Conservation (phyloP, 2,329 filamentous ascomycete species). For the Fusarium phyllophilum region DNA sequence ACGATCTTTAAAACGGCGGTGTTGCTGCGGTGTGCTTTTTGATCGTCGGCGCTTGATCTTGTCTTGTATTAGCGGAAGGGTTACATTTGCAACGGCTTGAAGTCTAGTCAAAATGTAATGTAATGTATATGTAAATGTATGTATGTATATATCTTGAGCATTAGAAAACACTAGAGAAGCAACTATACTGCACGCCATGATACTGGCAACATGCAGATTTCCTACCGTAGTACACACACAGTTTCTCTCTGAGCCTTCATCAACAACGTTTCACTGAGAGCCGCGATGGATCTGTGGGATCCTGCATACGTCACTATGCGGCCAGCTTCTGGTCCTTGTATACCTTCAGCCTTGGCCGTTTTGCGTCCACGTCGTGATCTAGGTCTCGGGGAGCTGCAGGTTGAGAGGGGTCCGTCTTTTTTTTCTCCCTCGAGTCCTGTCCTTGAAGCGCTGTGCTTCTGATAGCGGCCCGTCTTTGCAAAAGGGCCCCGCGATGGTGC, state of each 20-base stretch:
- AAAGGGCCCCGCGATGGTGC: conserved; percentile 33
- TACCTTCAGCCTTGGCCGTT: conserved; percentile 32
- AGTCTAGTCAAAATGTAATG: conserved; percentile 1
- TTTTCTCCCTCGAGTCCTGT: neutral
- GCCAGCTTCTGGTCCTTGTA: conserved; percentile 28
- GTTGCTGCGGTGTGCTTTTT: conserved; percentile 28
- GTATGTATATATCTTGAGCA: conserved; percentile 33
- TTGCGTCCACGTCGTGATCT: conserved; percentile 39
- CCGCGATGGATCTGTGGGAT: conserved; percentile 25
- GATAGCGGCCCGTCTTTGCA: conserved; percentile 29
- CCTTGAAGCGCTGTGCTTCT: conserved; percentile 18
- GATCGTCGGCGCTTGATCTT: conserved; percentile 34
- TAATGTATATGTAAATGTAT: conserved; percentile 34
- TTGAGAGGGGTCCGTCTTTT: conserved; percentile 7
- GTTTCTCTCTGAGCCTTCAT: neutral
- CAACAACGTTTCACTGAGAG: conserved; percentile 8
- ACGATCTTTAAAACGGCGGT: conserved; percentile 30
- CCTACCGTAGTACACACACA: neutral
- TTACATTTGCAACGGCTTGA: conserved; percentile 28
- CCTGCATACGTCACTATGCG: conserved; percentile 42
- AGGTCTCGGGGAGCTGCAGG: conserved; percentile 26
- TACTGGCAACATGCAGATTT: conserved; percentile 16
- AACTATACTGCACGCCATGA: conserved; percentile 26
- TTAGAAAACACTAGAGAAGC: conserved; percentile 24
- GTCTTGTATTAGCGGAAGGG: conserved; percentile 27